Evolutionary conservation across 2,329 filamentous ascomycete species (phyloP), one percentile per base, ranked within the genome.

Genomic region (Claviceps quebecensis): DNA sequence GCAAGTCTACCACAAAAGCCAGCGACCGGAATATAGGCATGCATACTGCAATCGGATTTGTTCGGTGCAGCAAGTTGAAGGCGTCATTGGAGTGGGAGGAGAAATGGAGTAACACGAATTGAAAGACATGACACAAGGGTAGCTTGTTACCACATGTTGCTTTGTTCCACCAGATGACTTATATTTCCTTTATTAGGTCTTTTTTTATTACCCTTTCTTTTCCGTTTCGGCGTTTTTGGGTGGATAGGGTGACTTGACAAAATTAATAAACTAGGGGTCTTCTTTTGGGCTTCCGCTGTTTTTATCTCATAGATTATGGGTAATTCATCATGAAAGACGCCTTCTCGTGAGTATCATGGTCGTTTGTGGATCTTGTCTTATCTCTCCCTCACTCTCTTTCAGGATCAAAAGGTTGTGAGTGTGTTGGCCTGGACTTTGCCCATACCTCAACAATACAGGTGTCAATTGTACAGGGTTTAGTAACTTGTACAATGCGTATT

Each of bases 1-100:
- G 76, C 77, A 36, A 75, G 75, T 36, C 62, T 81, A 61, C 77
- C 77, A 54, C 77, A 80, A 61, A 80, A 80, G 65, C 77, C 77
- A 53, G 67, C 73, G 37, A 70, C 72, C 53, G 72, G 70, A 59
- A 69, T 73, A 59, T 73, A 71, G 55, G 57, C 60, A 66, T 64
- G 57, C 56, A 48, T 56, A 44, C 52, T 58, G 58, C 63, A 58
- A 63, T 63, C 47, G 47, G 29, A 53, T 53, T 48, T 49, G 52
- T 39, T 41, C 54, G 57, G 55, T 58, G 56, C 54, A 52, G 50
- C 39, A 41, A 49, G 56, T 56, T 57, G 60, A 50, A 51, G 64
- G 64, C 63, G 64, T 61, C 66, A 57, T 61, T 55, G 64, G 63
- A 11, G 29, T 11, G 29, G 14, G 50, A 61, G 57, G 65, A 65